These are phyloP conservation scores for Claviceps sp. DNA, from an alignment of 2,329 filamentous ascomycete genomes.

Conservation along the genomic window DNA sequence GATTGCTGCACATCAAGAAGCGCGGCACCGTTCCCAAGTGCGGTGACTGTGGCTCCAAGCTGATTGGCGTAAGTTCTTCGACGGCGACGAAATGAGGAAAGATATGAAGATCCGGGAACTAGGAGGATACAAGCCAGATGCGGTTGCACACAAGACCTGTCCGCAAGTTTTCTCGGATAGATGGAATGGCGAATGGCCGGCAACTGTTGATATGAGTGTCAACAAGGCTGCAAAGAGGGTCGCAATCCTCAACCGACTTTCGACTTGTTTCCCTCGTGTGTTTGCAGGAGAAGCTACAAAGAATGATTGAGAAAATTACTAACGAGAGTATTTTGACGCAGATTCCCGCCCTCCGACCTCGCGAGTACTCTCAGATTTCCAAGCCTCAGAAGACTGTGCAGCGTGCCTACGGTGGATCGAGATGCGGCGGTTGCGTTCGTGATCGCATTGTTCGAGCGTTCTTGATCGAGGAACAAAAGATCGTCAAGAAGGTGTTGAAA, in stretches of 20 bases:
- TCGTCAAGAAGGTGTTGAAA: slow-evolving; percentile 99
- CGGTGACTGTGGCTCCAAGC: slow-evolving; percentile 96
- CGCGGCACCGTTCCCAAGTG: slow-evolving; percentile 96
- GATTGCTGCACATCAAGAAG: slow-evolving; percentile 99
- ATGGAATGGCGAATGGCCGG: not conserved
- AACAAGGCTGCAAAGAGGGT: no score
- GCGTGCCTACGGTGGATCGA: slow-evolving; percentile 94
- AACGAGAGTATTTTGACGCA: slow-evolving; percentile 22
- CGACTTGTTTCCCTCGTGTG: no score
- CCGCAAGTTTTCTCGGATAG: not conserved
- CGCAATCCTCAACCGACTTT: no score
- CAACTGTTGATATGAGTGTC: not conserved
- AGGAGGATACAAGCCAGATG: not conserved
- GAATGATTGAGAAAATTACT: slow-evolving; percentile 1
- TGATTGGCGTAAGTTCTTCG: slow-evolving; percentile 75
- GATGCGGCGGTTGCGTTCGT: slow-evolving; percentile 97
- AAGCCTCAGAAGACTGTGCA: slow-evolving; percentile 99
- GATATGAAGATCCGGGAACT: not conserved
- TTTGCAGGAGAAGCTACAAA: no score
- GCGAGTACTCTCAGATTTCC: slow-evolving; percentile 94
- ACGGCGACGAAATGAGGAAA: slow-evolving; percentile 7
- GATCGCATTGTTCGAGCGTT: slow-evolving; percentile 97
- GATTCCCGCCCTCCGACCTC: slow-evolving; percentile 93
- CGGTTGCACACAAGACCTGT: not conserved
- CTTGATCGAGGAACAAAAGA: slow-evolving; percentile 99